A percentile compares a stretch with the other conserved stretches of the same genome.
phyloP scores from a whole-genome alignment of 805 yeast species.

The Blastobotrys americana region DNA sequence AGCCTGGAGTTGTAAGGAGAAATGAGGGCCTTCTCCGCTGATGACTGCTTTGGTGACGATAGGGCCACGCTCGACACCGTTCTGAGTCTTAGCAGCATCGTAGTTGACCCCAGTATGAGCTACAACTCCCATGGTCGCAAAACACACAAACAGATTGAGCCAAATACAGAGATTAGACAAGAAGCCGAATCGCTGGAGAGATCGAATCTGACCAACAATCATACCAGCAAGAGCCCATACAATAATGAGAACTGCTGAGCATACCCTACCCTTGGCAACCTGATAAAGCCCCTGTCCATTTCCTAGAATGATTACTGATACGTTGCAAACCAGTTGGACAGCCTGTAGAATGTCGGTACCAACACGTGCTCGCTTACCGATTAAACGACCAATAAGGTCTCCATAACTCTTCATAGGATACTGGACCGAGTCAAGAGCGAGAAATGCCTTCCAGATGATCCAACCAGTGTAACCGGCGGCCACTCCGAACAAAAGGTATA shows the following conservation, averaged over 20 bases:
- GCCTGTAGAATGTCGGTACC: slow-evolving; percentile 35
- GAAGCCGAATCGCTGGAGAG: slow-evolving; percentile 35
- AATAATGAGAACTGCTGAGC: slow-evolving; percentile 37
- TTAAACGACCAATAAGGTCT: slow-evolving; percentile 37
- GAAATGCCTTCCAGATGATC: slow-evolving; percentile 33
- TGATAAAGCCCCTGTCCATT: slow-evolving; percentile 41
- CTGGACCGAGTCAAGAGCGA: slow-evolving; percentile 36
- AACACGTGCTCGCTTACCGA: slow-evolving; percentile 32
- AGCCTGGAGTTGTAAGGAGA: slow-evolving; percentile 32
- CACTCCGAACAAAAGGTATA: slow-evolving; percentile 37
- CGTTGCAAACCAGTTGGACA: slow-evolving; percentile 39
- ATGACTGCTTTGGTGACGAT: slow-evolving; percentile 25
- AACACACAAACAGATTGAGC: slow-evolving; percentile 39
- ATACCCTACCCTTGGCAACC: slow-evolving; percentile 27
- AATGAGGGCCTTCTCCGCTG: slow-evolving; percentile 21
- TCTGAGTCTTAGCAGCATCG: slow-evolving; percentile 15
- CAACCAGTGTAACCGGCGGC: slow-evolving; percentile 39
- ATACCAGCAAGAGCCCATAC: slow-evolving; percentile 41
- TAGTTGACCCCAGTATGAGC: slow-evolving; percentile 32
- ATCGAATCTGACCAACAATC: slow-evolving; percentile 37
- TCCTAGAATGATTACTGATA: slow-evolving; percentile 37
- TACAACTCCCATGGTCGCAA: slow-evolving; percentile 41
- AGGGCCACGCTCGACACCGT: slow-evolving; percentile 10
- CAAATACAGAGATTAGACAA: slow-evolving; percentile 42
- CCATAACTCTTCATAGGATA: slow-evolving; percentile 40